Conservation (phyloP, 1,139 yeast species). For the Geotrichum macrosporum region DNA sequence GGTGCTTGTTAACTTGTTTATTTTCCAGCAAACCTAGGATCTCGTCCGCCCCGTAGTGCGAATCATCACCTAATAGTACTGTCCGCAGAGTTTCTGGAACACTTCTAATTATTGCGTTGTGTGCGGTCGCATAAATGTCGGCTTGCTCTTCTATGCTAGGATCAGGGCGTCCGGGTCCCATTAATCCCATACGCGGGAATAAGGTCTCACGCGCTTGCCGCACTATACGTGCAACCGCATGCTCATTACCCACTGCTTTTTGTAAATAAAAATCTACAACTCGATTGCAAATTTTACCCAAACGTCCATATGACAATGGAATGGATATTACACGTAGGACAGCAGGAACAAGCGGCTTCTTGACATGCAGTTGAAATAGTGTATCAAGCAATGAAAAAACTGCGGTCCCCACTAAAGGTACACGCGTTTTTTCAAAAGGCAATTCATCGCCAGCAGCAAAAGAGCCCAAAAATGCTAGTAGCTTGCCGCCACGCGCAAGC, state of each 20-base stretch:
- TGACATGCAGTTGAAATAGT: conserved; percentile 25
- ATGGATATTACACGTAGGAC: conserved; percentile 27
- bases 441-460: conserved; percentile 20
- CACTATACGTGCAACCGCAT: conserved; percentile 30
- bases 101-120: conserved; percentile 24
- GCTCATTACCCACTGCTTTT: conserved; percentile 24
- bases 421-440: conserved; percentile 9
- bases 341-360: conserved; percentile 35
- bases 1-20: conserved; percentile 42
- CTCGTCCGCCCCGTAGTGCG: conserved; percentile 33
- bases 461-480: conserved; percentile 27
- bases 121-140: conserved; percentile 25
- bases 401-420: conserved; percentile 25
- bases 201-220: conserved; percentile 35
- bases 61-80: conserved; percentile 29
- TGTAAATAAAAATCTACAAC: conserved; percentile 28
- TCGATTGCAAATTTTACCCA: conserved; percentile 29
- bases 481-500: conserved; percentile 24
- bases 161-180: conserved; percentile 42
- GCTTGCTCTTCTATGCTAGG: conserved; percentile 33
- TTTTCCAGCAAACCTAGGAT: conserved; percentile 40
- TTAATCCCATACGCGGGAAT: conserved; percentile 41
- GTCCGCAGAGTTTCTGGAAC: conserved; percentile 25
- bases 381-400: conserved; percentile 30
- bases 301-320: conserved; percentile 31